Percentiles rank a stretch among this genome's conserved stretches.
phyloP scores from a whole-genome alignment of 164 flowering plant species.

The Saururus chinensis region DNA sequence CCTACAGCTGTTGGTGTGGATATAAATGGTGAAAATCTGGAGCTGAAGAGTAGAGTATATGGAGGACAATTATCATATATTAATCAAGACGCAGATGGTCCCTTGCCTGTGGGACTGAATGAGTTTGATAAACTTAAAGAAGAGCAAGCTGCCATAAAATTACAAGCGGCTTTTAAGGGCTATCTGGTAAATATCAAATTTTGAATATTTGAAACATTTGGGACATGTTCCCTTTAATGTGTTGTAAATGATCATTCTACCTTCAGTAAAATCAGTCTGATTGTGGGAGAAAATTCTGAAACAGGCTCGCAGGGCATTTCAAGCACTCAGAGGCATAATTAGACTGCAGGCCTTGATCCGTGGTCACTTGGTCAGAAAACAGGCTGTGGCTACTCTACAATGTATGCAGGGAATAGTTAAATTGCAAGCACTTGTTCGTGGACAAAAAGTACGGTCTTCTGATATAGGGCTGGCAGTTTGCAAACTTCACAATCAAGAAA shows the following conservation, averaged over 20 bases:
- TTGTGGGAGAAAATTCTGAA: neutral
- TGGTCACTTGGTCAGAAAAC: conserved; percentile 87
- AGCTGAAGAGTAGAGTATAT: too few relatives aligned
- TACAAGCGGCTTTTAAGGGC: conserved; percentile 84
- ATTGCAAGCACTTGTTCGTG: conserved; percentile 73
- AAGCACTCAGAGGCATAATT: conserved; percentile 87
- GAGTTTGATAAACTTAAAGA: conserved; percentile 32
- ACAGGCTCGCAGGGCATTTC: conserved; percentile 93
- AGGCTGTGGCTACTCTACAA: conserved; percentile 63
- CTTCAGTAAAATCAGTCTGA: neutral
- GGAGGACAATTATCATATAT: too few relatives aligned
- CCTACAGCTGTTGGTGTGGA: conserved; percentile 9
- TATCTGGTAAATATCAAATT: conserved; percentile 45
- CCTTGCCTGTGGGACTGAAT: conserved; percentile 9
- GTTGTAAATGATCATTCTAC: neutral
- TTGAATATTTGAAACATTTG: too few relatives aligned
- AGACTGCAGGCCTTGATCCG: conserved; percentile 92
- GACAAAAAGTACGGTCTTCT: conserved; percentile 42
- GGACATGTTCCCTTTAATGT: neutral
- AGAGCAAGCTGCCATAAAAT: conserved; percentile 61
- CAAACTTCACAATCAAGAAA: conserved; percentile 13
- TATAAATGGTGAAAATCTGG: conserved; percentile 15
- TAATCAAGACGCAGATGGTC: too few relatives aligned
- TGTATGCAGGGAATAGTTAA: conserved; percentile 63
- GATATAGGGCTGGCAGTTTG: conserved; percentile 34